phyloP scores from a whole-genome alignment of 305 asterid species.

The Fraxinus angustifolia region DNA sequence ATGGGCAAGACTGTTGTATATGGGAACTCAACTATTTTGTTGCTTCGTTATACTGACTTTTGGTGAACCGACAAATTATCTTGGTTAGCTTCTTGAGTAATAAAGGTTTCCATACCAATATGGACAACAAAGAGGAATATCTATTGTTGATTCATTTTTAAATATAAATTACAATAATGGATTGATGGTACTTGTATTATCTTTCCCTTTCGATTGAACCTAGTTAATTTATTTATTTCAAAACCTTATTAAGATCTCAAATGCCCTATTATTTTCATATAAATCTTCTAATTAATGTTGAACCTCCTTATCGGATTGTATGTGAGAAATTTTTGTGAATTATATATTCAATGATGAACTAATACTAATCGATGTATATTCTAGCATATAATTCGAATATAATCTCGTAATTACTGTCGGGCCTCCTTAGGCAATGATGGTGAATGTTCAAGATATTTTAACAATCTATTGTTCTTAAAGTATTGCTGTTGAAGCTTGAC shows the following conservation, averaged over 20 bases:
- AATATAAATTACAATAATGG: background rate
- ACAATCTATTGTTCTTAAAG: background rate
- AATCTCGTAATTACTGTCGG: background rate
- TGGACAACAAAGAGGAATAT: background rate
- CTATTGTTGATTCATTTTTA: background rate
- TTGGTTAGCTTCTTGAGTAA: slow-evolving; percentile 47
- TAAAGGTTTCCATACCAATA: background rate
- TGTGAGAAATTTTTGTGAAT: background rate
- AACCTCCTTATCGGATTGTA: background rate
- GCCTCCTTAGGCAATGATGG: background rate
- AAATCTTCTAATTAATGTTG: background rate
- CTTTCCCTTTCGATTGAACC: background rate
- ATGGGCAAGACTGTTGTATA: background rate
- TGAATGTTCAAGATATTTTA: background rate
- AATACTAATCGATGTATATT: background rate
- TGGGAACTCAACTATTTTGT: slow-evolving; percentile 64
- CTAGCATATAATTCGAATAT: background rate
- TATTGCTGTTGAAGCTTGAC: background rate
- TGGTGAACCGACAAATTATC: slow-evolving; percentile 96
- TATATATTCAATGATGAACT: background rate
- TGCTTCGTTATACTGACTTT: slow-evolving; percentile 29
- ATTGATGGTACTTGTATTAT: background rate
- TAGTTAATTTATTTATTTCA: background rate
- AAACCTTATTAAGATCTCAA: background rate
- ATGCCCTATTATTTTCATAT: background rate